Conservation (phyloP, 805 yeast genomes). For the Torulaspora maleeae region DNA sequence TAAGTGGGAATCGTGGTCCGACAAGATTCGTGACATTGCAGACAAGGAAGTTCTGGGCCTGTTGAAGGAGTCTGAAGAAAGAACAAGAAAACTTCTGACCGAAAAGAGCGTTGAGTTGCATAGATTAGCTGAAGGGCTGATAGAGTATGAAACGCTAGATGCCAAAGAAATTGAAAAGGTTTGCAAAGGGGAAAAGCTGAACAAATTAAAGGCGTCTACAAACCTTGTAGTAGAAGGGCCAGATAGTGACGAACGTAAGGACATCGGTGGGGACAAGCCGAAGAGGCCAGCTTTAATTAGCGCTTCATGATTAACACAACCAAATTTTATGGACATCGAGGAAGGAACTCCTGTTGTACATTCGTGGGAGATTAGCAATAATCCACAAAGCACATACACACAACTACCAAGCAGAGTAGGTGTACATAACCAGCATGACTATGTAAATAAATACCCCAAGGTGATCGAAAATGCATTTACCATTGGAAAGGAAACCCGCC, state of each 20-base stretch:
- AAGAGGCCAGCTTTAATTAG: slow-evolving; percentile 32
- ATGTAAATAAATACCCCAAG: slow-evolving; percentile 8
- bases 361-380: neutral
- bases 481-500: neutral
- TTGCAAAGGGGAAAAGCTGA: slow-evolving; percentile 71
- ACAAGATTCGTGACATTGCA: slow-evolving; percentile 79
- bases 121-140: slow-evolving; percentile 84
- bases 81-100: slow-evolving; percentile 66
- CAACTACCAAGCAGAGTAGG: slow-evolving; percentile 11
- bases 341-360: neutral
- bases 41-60: slow-evolving; percentile 84
- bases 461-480: slow-evolving; percentile 4
- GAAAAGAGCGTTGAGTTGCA: slow-evolving; percentile 66
- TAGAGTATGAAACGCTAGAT: slow-evolving; percentile 92
- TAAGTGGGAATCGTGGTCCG: slow-evolving; percentile 94
- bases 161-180: slow-evolving; percentile 86
- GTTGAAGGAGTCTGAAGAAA: slow-evolving; percentile 67
- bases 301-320: slow-evolving; percentile 15
- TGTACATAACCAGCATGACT: slow-evolving; percentile 11
- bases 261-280: slow-evolving; percentile 33
- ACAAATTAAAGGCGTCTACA: slow-evolving; percentile 61
- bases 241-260: slow-evolving; percentile 43
- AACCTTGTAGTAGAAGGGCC: slow-evolving; percentile 69
- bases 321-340: neutral
- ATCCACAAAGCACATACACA: slow-evolving; percentile 5